Conservation (phyloP, 1,284 basidiomycete genomes). For the Boletus mariae region DNA sequence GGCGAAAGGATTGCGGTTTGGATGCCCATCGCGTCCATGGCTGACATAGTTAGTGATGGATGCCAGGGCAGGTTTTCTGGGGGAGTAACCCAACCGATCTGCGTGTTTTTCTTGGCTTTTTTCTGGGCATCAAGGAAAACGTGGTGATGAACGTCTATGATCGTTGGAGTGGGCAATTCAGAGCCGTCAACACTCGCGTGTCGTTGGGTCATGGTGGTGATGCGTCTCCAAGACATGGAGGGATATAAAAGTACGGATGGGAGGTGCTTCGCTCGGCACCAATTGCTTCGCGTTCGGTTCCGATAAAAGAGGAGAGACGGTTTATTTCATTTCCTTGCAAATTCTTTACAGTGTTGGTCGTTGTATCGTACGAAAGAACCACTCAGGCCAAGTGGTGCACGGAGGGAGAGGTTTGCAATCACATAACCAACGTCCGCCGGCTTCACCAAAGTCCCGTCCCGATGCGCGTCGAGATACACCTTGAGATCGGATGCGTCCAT, state of each 20-base stretch:
- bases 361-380: constrained; percentile 79
- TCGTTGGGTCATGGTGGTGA: constrained; percentile 15
- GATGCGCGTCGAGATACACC: constrained; percentile 58
- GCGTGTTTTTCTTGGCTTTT: constrained; percentile 42
- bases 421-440: constrained; percentile 73
- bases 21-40: constrained; percentile 57
- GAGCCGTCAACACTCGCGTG: constrained; percentile 1
- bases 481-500: constrained; percentile 54
- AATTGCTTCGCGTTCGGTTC: constrained; percentile 17
- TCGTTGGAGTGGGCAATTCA: constrained; percentile 14
- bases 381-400: constrained; percentile 54
- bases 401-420: constrained; percentile 63
- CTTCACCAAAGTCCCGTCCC: constrained; percentile 62
- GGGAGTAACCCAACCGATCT: constrained; percentile 59
- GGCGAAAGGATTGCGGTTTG: constrained; percentile 62
- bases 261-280: constrained; percentile 11
- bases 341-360: constrained; percentile 56
- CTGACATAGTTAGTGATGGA: constrained; percentile 49
- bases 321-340: constrained; percentile 35
- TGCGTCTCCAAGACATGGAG: neutral
- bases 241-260: constrained; percentile 2
- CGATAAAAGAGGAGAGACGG: constrained; percentile 12
- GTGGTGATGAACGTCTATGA: constrained; percentile 72
- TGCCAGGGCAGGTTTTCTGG: constrained; percentile 62
- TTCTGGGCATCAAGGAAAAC: constrained; percentile 52